These are phyloP conservation scores for Lentinula boryana DNA, from an alignment of 768 basidiomycete genomes.

Conservation along the genomic window DNA sequence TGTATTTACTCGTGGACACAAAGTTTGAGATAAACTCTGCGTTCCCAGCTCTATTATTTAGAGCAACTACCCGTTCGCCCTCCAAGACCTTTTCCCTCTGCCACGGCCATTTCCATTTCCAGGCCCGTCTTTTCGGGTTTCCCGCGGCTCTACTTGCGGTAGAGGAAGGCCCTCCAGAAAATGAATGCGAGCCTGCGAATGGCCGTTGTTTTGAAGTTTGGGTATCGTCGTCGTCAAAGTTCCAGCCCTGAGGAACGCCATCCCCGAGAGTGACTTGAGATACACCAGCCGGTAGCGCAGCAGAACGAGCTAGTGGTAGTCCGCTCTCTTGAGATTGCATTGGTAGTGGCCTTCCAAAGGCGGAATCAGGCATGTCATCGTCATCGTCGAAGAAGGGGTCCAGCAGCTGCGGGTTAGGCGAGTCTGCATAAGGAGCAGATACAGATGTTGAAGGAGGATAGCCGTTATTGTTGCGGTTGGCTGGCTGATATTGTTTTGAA, in stretches of 20 bases:
- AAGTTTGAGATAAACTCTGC: constrained; percentile 72
- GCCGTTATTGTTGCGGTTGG: constrained; percentile 32
- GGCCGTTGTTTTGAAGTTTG: constrained; percentile 25
- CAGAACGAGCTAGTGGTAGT: constrained; percentile 51
- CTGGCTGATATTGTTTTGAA: constrained; percentile 40
- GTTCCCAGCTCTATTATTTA: constrained; percentile 72
- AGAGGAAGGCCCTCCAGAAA: constrained; percentile 23
- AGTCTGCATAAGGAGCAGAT: constrained; percentile 29
- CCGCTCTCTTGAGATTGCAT: constrained; percentile 51
- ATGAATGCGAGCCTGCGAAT: constrained; percentile 39
- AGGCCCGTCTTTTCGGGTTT: constrained; percentile 24
- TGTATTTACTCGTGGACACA: constrained; percentile 95
- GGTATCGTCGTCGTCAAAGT: constrained; percentile 62
- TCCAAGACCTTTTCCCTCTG: constrained; percentile 54
- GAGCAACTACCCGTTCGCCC: constrained; percentile 75
- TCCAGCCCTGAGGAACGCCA: constrained; percentile 64
- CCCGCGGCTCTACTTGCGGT: constrained; percentile 14
- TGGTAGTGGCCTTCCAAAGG: constrained; percentile 47
- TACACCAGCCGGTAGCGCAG: constrained; percentile 54
- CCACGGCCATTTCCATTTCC: constrained; percentile 92
- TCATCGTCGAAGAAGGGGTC: constrained; percentile 92
- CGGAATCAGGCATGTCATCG: constrained; percentile 61
- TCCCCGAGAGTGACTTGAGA: constrained; percentile 42
- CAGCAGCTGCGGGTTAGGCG: constrained; percentile 41
- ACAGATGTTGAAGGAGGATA: constrained; percentile 53